These are phyloP conservation scores for Hypoxylon sp. DNA, from an alignment of 2,329 filamentous ascomycete genomes.

Conservation along the genomic window DNA sequence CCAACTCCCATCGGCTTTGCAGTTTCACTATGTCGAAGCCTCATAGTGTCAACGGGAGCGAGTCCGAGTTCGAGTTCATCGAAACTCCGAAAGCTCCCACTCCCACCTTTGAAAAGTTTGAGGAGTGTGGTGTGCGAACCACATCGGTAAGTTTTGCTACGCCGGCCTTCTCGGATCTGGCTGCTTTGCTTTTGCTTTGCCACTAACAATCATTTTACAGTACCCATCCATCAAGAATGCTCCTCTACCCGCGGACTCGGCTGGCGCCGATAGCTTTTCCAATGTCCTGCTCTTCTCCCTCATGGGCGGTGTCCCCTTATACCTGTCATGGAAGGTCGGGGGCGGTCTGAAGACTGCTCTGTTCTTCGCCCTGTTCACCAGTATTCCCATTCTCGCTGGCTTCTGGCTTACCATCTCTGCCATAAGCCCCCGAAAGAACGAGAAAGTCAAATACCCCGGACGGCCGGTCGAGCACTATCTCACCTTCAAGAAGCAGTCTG, in stretches of 20 bases:
- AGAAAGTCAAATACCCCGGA: constrained; percentile 89
- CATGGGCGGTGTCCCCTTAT: constrained; percentile 80
- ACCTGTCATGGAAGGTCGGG: constrained; percentile 84
- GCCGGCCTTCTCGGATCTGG: constrained; percentile 11
- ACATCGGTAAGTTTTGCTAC: constrained; percentile 62
- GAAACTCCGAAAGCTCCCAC: constrained; percentile 67
- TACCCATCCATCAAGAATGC: constrained; percentile 93
- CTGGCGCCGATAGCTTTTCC: constrained; percentile 89
- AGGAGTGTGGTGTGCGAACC: constrained; percentile 69
- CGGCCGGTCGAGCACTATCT: constrained; percentile 93
- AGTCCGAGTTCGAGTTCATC: constrained; percentile 75
- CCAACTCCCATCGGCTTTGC: constrained; percentile 46
- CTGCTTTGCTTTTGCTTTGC: constrained; percentile 2
- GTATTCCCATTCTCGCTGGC: constrained; percentile 81
- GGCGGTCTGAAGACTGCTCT: constrained; percentile 90
- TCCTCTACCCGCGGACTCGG: constrained; percentile 89
- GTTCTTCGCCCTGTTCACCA: constrained; percentile 85
- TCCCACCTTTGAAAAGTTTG: constrained; percentile 65
- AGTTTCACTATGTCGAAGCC: constrained; percentile 64
- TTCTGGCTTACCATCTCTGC: constrained; percentile 88
- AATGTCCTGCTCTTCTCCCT: constrained; percentile 81
- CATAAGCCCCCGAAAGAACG: constrained; percentile 89
- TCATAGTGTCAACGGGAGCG: constrained; percentile 63
- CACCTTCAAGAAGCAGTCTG: constrained; percentile 78
- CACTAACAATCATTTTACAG: constrained; percentile 62